Conservation (phyloP, 164 flowering plant genomes). For the Chimonanthus salicifolius region DNA sequence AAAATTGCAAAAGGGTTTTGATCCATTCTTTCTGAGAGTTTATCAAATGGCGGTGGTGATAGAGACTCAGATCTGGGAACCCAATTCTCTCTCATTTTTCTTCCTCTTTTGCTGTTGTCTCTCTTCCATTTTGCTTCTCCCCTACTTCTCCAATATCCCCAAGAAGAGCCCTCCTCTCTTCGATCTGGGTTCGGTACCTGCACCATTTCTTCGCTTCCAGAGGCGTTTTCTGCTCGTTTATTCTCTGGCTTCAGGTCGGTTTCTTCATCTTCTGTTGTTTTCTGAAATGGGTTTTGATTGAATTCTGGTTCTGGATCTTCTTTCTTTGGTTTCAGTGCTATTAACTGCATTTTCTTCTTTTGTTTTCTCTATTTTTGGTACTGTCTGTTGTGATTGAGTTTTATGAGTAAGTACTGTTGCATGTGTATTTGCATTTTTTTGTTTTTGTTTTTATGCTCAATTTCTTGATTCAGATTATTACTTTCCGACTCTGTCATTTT, state of each 20-base stretch:
- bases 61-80: constrained; percentile 68
- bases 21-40: not conserved
- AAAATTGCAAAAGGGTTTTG: too few relatives aligned
- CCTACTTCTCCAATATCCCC: constrained; percentile 32
- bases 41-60: constrained; percentile 63
- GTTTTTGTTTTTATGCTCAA: not conserved
- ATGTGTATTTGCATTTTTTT: not conserved
- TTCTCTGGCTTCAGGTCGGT: constrained; percentile 63
- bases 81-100: constrained; percentile 33
- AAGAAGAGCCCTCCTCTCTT: constrained; percentile 23
- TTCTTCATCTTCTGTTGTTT: not conserved
- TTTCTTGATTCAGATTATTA: not conserved
- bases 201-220: constrained; percentile 49
- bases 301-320: not conserved
- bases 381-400: not conserved
- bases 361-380: not conserved
- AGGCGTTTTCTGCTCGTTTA: constrained; percentile 51
- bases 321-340: not conserved
- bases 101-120: constrained; percentile 51
- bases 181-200: constrained; percentile 34
- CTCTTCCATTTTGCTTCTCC: constrained; percentile 43
- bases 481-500: not conserved
- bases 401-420: not conserved
- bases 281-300: not conserved
- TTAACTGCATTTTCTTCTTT: not conserved